These are phyloP conservation scores for Rhynchospora pubera DNA, from an alignment of 176 grass and related monocot genomes.

Conservation along the genomic window DNA sequence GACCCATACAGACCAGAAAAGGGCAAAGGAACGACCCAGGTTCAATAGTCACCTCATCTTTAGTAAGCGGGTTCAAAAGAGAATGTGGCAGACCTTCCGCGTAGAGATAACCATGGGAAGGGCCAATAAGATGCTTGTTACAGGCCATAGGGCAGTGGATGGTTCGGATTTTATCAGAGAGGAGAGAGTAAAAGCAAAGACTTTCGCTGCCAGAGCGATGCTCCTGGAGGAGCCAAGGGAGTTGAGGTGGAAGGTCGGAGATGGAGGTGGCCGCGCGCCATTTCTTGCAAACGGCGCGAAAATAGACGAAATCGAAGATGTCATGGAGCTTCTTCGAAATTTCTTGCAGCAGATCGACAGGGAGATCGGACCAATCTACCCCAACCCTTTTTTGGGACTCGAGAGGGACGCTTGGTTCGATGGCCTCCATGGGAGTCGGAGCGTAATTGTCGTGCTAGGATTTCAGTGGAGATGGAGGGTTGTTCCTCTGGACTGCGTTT, in stretches of 20 bases:
- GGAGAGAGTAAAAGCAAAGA: background rate
- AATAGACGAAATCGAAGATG: conserved; percentile 20
- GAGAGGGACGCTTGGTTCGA: background rate
- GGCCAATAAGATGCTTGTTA: background rate
- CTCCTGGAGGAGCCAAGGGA: no score
- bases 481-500: no score
- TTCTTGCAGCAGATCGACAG: conserved; percentile 5
- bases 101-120: conserved; percentile 1
- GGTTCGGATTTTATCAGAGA: background rate
- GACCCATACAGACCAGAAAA: background rate
- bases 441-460: no score
- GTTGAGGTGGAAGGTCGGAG: no score
- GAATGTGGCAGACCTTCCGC: background rate
- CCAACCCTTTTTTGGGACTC: background rate
- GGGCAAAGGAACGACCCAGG: background rate
- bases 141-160: background rate
- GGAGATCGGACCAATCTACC: conserved; percentile 10
- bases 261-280: no score
- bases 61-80: background rate
- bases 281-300: no score
- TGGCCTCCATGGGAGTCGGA: background rate
- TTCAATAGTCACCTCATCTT: background rate
- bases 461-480: background rate
- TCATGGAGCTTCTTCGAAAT: conserved; percentile 18
- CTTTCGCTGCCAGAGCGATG: background rate